Evolutionary conservation across 139 green algal species (phyloP), one percentile per base, ranked within the genome.

Genomic region (Chlorella sorokiniana): DNA sequence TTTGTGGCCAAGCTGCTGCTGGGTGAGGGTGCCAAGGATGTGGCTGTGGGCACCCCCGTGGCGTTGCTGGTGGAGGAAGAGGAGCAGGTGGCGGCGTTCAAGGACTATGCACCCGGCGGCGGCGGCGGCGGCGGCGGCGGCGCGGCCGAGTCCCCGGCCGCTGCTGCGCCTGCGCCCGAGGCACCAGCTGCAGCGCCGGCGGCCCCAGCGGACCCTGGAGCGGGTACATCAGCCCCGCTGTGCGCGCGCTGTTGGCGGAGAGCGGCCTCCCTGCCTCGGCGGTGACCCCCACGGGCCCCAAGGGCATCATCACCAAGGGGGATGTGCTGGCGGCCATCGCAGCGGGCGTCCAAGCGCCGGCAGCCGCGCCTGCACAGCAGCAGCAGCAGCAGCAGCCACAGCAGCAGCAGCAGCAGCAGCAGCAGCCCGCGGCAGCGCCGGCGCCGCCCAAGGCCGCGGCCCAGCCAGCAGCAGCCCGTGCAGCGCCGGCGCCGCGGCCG

Each of bases 11-110:
- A 89, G 82, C 81, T 96, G 35, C 81, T 98, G 69, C 84, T 93
- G 41, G 23, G 84, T 22, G 85, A 87, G 7, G 96, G 96, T 4
- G 62, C 90, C 20, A 90, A 93, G 56, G 87, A 89, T 31, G 76
- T 93, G 1, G 62, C 62, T 35, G 91, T 97, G 37, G 94, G 94
- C 37, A 84, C 88, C 27, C 87, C 91, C 0, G 85, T 99, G 38
- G 89, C 89, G 0, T 73, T 99, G 3, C 78, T 99, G 38, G 93
- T 97, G 25, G 96, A 99, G 42, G 91, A 98, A 3, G 85, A 86
- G 45, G 88, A 69, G 2, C 45, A 90, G 38, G 76, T 99, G 10
- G 52, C 63, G 6, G 87, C 87, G 1, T 97, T 97, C 76, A 84
- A 87, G 23, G 86, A 87, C 81, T 96, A 92, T 75, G 18, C 56